Percentiles rank a stretch among this genome's conserved stretches.
Conservation (phyloP, 2,329 filamentous ascomycete genomes). For the Colletotrichum sp. region DNA sequence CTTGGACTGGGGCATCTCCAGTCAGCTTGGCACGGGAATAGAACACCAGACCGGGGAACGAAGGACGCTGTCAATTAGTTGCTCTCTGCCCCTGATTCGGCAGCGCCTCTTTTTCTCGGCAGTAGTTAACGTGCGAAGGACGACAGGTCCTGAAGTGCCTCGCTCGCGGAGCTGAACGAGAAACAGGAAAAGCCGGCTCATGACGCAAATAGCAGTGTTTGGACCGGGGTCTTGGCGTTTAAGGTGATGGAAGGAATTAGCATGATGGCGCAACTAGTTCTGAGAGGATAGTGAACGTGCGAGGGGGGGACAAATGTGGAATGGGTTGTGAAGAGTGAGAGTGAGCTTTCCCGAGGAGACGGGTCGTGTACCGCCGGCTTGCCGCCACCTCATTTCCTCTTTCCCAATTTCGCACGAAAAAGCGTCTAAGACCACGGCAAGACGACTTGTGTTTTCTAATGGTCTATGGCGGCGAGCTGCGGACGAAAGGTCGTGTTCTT, state of each 20-base stretch:
- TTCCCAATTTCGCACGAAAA: neutral
- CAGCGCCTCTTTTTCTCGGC: neutral
- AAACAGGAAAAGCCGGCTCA: neutral
- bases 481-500: too few relatives aligned
- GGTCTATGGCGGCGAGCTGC: too few relatives aligned
- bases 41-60: neutral
- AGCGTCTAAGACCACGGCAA: too few relatives aligned
- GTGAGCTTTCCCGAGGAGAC: neutral
- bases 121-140: neutral
- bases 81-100: neutral
- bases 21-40: neutral
- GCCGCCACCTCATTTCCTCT: conserved; percentile 4
- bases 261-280: neutral
- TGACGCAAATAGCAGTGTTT: neutral
- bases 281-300: neutral
- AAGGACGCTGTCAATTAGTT: neutral
- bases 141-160: neutral
- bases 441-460: too few relatives aligned
- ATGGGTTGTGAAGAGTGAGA: neutral
- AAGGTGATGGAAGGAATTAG: neutral
- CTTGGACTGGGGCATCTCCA: neutral
- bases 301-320: neutral
- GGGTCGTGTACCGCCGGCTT: neutral
- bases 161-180: neutral
- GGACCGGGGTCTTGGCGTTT: neutral